phyloP scores from a whole-genome alignment of 257 asterid species.

The Ajuga chamaepitys region DNA sequence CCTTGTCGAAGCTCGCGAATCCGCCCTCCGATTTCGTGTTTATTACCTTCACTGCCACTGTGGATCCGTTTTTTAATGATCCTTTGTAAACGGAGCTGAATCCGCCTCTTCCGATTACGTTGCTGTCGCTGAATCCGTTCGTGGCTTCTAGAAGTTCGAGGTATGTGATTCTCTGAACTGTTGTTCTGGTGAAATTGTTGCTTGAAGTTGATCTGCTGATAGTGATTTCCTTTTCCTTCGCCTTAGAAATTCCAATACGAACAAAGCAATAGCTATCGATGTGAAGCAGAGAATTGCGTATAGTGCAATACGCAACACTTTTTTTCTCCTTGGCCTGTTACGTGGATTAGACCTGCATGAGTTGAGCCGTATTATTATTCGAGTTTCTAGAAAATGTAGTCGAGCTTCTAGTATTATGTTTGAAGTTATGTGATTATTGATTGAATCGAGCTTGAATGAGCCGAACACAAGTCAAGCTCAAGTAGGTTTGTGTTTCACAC shows the following conservation, averaged over 20 bases:
- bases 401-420: too few species aligned
- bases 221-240: too few species aligned
- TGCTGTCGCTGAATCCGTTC: conserved; percentile 14
- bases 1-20: conserved; percentile 20
- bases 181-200: too few species aligned
- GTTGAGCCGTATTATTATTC: too few species aligned
- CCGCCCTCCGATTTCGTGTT: conserved; percentile 8
- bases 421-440: too few species aligned
- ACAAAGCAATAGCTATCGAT: background rate
- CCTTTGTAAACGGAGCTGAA: conserved; percentile 21
- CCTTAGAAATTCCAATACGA: background rate
- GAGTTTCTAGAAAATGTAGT: too few species aligned
- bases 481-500: too few species aligned
- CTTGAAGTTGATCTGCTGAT: too few species aligned
- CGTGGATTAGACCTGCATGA: background rate
- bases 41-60: conserved; percentile 26
- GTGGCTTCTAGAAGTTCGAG: conserved; percentile 19
- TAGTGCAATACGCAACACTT: background rate
- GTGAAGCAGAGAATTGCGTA: background rate
- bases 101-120: conserved; percentile 13
- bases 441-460: too few species aligned
- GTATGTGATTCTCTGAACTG: conserved; percentile 15
- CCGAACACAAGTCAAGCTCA: too few species aligned
- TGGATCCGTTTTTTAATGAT: background rate
- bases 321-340: background rate